phyloP scores from a whole-genome alignment of 2,329 filamentous ascomycete species.

The Penicillium sp. region DNA sequence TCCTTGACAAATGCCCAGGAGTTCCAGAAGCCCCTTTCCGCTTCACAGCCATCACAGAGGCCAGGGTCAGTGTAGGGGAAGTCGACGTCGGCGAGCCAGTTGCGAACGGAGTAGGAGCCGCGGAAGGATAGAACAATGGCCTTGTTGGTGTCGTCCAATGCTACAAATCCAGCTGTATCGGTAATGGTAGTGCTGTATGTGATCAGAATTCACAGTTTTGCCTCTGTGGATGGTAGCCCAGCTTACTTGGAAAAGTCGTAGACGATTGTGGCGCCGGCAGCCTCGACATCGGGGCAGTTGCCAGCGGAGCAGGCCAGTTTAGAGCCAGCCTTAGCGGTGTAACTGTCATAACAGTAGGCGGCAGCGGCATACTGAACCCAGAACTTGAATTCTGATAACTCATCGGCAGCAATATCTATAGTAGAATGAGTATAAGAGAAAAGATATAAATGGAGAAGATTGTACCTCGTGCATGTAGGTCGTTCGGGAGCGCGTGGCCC shows the following conservation, averaged over 20 bases:
- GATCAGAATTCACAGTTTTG: neutral
- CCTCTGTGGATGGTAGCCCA: neutral
- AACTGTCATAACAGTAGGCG: slow-evolving; percentile 51
- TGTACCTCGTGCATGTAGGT: slow-evolving; percentile 16
- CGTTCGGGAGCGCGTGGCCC: slow-evolving; percentile 9
- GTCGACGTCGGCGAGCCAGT: slow-evolving; percentile 33
- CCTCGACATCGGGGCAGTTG: slow-evolving; percentile 49
- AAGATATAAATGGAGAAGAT: neutral
- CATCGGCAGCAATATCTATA: slow-evolving; percentile 12
- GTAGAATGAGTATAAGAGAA: neutral
- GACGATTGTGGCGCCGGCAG: slow-evolving; percentile 31
- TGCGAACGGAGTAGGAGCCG: slow-evolving; percentile 37
- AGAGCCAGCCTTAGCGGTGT: slow-evolving; percentile 39
- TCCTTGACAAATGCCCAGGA: slow-evolving; percentile 43
- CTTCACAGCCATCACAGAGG: slow-evolving; percentile 46
- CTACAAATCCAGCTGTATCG: slow-evolving; percentile 52
- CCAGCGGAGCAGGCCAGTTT: slow-evolving; percentile 44
- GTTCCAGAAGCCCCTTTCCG: slow-evolving; percentile 49
- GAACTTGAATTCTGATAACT: slow-evolving; percentile 38
- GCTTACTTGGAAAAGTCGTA: slow-evolving; percentile 50
- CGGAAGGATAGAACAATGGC: slow-evolving; percentile 40
- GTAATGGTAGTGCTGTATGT: slow-evolving; percentile 21
- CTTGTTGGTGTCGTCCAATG: slow-evolving; percentile 47
- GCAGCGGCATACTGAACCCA: slow-evolving; percentile 54
- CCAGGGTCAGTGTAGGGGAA: slow-evolving; percentile 32